Conservation (phyloP, 768 basidiomycete species). For the Lactifluus pinguis region DNA sequence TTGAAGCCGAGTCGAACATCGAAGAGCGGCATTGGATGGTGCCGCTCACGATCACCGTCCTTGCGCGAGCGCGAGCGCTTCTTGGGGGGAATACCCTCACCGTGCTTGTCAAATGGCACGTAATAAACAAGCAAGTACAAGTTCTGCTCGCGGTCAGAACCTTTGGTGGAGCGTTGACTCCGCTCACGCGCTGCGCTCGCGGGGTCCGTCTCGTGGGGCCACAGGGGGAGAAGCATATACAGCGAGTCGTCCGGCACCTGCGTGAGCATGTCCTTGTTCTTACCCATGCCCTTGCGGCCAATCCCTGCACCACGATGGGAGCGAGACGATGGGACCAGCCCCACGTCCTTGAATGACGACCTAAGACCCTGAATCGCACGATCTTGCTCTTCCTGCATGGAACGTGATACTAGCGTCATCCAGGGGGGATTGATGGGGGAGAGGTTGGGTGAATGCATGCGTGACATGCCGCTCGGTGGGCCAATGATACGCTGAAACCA, state of each 20-base stretch:
- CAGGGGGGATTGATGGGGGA: slow-evolving; percentile 41
- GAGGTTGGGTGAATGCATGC: slow-evolving; percentile 22
- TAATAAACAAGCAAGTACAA: slow-evolving; percentile 78
- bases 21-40: slow-evolving; percentile 12
- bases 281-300: slow-evolving; percentile 17
- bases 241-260: slow-evolving; percentile 59
- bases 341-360: slow-evolving; percentile 73
- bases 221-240: slow-evolving; percentile 81
- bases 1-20: slow-evolving; percentile 58
- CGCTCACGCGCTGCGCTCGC: slow-evolving; percentile 17
- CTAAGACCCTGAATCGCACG: slow-evolving; percentile 62
- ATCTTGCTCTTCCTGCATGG: slow-evolving; percentile 58
- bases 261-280: slow-evolving; percentile 38
- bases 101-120: slow-evolving; percentile 41
- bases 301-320: slow-evolving; percentile 19
- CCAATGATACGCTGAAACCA: slow-evolving; percentile 14
- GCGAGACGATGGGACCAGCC: slow-evolving; percentile 51
- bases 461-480: slow-evolving; percentile 14
- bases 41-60: slow-evolving; percentile 29
- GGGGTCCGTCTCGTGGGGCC: slow-evolving; percentile 66
- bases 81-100: slow-evolving; percentile 29
- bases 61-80: slow-evolving; percentile 29
- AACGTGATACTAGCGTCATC: slow-evolving; percentile 55
- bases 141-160: slow-evolving; percentile 42
- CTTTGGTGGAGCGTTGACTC: slow-evolving; percentile 20